Conservation (phyloP, 139 green algal species). For the Chlamydomonas urium region DNA sequence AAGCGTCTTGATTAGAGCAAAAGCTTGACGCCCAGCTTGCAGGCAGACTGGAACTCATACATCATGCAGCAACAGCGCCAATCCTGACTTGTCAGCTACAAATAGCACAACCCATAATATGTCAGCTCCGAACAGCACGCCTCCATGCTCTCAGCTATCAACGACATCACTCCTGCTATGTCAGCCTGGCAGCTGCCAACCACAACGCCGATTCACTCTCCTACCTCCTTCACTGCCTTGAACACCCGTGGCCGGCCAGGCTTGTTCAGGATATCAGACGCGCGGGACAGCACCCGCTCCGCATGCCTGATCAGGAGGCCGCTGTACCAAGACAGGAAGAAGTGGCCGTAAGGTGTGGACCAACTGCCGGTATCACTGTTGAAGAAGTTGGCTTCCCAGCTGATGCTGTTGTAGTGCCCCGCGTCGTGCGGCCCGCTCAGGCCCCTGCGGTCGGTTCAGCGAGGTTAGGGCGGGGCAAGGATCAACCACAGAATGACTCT, state of each 20-base stretch:
- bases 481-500: too few relatives aligned
- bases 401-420: constrained; percentile 87
- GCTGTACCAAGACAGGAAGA: constrained; percentile 95
- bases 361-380: constrained; percentile 73
- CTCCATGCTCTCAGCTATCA: too few relatives aligned
- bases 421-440: constrained; percentile 85
- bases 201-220: too few relatives aligned
- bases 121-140: too few relatives aligned
- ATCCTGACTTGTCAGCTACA: too few relatives aligned
- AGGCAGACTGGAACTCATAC: constrained; percentile 64
- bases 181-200: too few relatives aligned
- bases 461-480: too few relatives aligned
- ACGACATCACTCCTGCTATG: too few relatives aligned
- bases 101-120: too few relatives aligned
- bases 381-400: constrained; percentile 91
- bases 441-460: constrained; percentile 54
- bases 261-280: constrained; percentile 53
- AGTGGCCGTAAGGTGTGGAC: constrained; percentile 85
- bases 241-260: constrained; percentile 59
- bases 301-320: constrained; percentile 80
- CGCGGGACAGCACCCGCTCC: constrained; percentile 73
- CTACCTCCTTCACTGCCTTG: constrained; percentile 14
- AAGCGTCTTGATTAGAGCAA: too few relatives aligned
- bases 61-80: constrained; percentile 48
- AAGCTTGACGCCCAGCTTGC: constrained; percentile 85